Evolutionary conservation across 768 basidiomycete species (phyloP).

Genomic region (Suillus weaverae): DNA sequence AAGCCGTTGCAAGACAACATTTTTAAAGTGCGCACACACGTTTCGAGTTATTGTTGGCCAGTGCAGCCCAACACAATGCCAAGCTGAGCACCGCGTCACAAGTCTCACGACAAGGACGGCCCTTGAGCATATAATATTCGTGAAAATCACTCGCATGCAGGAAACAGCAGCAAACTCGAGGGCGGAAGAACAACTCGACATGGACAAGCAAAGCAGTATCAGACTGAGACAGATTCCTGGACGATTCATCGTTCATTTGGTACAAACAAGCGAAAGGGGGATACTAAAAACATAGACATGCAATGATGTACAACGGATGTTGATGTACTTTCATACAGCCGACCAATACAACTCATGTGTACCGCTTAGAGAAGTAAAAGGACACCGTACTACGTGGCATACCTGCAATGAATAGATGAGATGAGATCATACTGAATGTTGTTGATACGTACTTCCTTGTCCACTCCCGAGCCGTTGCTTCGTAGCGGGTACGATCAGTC

Average conservation of each 20-base stretch:
- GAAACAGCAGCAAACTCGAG: not conserved
- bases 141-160: not conserved
- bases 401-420: slow-evolving; percentile 28
- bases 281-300: slow-evolving; percentile 36
- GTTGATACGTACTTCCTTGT: slow-evolving; percentile 84
- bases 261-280: slow-evolving; percentile 18
- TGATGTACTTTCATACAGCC: slow-evolving; percentile 33
- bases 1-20: not conserved
- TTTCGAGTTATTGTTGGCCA: not conserved
- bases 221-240: not conserved
- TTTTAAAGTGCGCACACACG: not conserved
- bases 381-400: slow-evolving; percentile 51
- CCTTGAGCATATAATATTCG: not conserved
- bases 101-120: not conserved
- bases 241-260: slow-evolving; percentile 4
- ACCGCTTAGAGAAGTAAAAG: slow-evolving; percentile 22
- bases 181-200: not conserved
- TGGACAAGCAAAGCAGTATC: not conserved
- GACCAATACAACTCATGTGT: slow-evolving; percentile 31
- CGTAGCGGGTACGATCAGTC: slow-evolving; percentile 96
- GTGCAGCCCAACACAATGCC: not conserved
- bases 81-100: not conserved
- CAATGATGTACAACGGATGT: slow-evolving; percentile 28
- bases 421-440: not conserved
- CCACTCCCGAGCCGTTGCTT: slow-evolving; percentile 98